Conservation (phyloP, 2,329 filamentous ascomycete genomes). For the Cylindrodendrum hubeiense region DNA sequence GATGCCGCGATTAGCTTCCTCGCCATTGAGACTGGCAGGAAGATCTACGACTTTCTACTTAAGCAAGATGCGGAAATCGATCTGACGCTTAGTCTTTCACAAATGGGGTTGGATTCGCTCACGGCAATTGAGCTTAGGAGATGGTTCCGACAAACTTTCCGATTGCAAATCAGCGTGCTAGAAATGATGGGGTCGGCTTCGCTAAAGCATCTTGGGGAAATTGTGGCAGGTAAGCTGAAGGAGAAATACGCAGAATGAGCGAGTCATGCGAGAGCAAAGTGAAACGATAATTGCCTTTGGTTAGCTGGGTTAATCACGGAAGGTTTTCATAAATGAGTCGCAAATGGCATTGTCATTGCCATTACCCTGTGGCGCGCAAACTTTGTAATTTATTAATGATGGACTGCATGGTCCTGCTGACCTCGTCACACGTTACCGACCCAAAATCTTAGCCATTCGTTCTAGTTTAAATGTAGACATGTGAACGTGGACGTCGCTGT, state of each 20-base stretch:
- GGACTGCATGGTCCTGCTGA: too few species aligned
- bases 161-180: conserved; percentile 25
- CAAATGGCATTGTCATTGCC: too few species aligned
- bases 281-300: not conserved
- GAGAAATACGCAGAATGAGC: conserved; percentile 6
- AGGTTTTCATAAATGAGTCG: too few species aligned
- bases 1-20: conserved; percentile 3
- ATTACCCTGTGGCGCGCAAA: too few species aligned
- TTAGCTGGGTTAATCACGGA: not conserved
- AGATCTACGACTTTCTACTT: conserved; percentile 27
- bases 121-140: conserved; percentile 27
- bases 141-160: conserved; percentile 25
- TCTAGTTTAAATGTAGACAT: too few species aligned
- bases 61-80: conserved; percentile 17
- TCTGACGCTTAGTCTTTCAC: not conserved
- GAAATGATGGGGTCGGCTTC: conserved; percentile 29
- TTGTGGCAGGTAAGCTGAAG: conserved; percentile 5
- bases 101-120: conserved; percentile 28
- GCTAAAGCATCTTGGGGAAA: conserved; percentile 7
- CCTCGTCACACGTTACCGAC: too few species aligned
- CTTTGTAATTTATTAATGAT: too few species aligned
- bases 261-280: not conserved
- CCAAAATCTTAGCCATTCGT: too few species aligned
- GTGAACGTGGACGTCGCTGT: too few species aligned
- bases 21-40: conserved; percentile 17